Conservation (phyloP, 2,329 filamentous ascomycete genomes). For the Penicillium frequentans region DNA sequence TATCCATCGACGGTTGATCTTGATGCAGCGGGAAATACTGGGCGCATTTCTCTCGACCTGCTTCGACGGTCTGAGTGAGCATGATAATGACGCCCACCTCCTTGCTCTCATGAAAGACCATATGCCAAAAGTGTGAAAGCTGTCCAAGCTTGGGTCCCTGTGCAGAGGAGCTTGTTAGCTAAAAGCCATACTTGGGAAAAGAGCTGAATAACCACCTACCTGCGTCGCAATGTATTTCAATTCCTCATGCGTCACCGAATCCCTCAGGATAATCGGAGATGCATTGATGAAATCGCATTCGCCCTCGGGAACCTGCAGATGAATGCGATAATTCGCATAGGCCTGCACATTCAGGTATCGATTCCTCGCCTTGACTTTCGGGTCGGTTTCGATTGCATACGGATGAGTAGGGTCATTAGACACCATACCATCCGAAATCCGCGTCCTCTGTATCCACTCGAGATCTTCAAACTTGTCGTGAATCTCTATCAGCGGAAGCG, state of each 20-base stretch:
- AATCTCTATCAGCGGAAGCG: conserved; percentile 49
- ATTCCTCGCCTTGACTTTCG: conserved; percentile 65
- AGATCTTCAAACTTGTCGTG: conserved; percentile 61
- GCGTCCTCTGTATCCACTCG: conserved; percentile 59
- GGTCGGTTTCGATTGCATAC: conserved; percentile 60
- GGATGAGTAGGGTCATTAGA: conserved; percentile 50
- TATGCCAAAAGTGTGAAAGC: conserved; percentile 86
- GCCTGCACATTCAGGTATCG: conserved; percentile 89
- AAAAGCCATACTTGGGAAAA: not conserved
- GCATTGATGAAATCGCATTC: conserved; percentile 80
- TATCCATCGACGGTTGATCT: conserved; percentile 52
- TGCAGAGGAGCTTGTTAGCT: not conserved
- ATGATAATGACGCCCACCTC: conserved; percentile 85
- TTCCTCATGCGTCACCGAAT: conserved; percentile 45
- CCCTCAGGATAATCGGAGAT: conserved; percentile 65
- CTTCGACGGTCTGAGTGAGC: conserved; percentile 86
- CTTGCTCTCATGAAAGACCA: conserved; percentile 80
- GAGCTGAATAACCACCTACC: conserved; percentile 35
- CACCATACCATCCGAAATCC: conserved; percentile 49
- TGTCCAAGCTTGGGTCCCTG: conserved; percentile 76
- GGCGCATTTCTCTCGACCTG: conserved; percentile 76
- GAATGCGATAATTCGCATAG: conserved; percentile 82
- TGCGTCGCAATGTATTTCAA: conserved; percentile 86
- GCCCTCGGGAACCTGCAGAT: conserved; percentile 72
- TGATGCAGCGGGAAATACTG: conserved; percentile 74